Percentiles rank a stretch among this genome's conserved stretches.
Conservation (phyloP, 352 stramenopile genomes). For the Pythium oligandrum region DNA sequence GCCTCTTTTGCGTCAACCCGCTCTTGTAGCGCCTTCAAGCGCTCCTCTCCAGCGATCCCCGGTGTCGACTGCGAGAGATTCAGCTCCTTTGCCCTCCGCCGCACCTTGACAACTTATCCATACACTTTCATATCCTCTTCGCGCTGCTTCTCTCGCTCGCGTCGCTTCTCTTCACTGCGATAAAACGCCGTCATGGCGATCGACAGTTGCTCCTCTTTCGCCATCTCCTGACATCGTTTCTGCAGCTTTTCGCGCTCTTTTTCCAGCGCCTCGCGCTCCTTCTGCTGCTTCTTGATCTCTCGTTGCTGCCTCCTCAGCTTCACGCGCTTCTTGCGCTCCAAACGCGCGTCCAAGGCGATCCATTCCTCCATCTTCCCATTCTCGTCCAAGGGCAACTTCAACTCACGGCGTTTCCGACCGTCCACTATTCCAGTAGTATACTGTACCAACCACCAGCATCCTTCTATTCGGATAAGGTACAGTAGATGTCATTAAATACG, state of each 20-base stretch:
- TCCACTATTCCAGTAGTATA: conserved; percentile 8
- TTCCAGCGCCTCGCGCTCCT: conserved; percentile 23
- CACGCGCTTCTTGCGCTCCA: conserved; percentile 43
- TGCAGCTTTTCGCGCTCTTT: conserved; percentile 26
- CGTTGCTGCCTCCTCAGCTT: conserved; percentile 43
- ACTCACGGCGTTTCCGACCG: conserved; percentile 3
- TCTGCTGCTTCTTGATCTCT: conserved; percentile 29
- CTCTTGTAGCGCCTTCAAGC: conserved; percentile 25
- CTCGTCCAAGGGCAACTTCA: neutral
- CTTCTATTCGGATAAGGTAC: neutral
- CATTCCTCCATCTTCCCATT: conserved; percentile 25
- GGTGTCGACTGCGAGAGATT: conserved; percentile 30
- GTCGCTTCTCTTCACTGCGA: conserved; percentile 16
- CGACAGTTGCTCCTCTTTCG: conserved; percentile 46
- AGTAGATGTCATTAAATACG: neutral
- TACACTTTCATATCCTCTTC: conserved; percentile 36
- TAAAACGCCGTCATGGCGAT: conserved; percentile 31
- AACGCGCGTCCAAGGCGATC: conserved; percentile 36
- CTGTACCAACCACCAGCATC: neutral
- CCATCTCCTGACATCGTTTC: conserved; percentile 43
- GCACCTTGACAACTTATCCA: conserved; percentile 15
- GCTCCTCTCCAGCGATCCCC: conserved; percentile 19
- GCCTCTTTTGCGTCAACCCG: conserved; percentile 34
- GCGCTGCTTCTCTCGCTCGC: conserved; percentile 22
- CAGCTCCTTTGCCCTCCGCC: conserved; percentile 25